These are phyloP conservation scores for Phytophthora tentaculata DNA, from an alignment of 352 stramenopile species.

Conservation along the genomic window DNA sequence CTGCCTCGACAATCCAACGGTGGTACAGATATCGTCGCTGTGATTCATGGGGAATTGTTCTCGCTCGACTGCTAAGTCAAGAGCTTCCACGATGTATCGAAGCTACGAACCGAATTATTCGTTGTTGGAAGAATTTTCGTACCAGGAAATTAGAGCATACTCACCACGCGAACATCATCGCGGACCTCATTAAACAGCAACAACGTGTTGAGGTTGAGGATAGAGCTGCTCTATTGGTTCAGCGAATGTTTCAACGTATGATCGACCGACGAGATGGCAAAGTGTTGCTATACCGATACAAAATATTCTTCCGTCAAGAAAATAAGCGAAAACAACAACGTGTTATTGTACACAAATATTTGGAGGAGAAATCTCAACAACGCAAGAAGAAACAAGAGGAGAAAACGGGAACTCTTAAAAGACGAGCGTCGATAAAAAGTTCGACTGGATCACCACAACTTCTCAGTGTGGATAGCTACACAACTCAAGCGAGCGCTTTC, in stretches of 20 bases:
- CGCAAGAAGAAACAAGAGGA: conserved; percentile 35
- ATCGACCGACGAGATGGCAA: conserved; percentile 44
- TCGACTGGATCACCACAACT: conserved; percentile 4
- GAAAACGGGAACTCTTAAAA: not conserved
- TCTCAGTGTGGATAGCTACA: conserved; percentile 15
- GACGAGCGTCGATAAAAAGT: conserved; percentile 2
- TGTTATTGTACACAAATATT: conserved; percentile 56
- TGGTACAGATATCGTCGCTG: conserved; percentile 37
- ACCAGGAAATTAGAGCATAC: conserved; percentile 11
- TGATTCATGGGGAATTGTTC: conserved; percentile 44
- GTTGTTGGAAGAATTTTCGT: conserved; percentile 34
- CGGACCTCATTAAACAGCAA: conserved; percentile 35
- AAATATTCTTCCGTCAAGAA: conserved; percentile 54
- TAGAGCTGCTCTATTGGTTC: conserved; percentile 37
- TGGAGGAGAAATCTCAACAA: conserved; percentile 48
- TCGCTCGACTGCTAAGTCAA: conserved; percentile 31
- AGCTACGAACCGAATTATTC: conserved; percentile 24
- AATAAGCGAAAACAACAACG: conserved; percentile 57
- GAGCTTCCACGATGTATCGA: conserved; percentile 36
- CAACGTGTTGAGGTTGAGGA: conserved; percentile 31
- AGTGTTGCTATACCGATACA: conserved; percentile 50
- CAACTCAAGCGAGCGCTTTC: conserved; percentile 11
- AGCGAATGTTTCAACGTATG: conserved; percentile 35
- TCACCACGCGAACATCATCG: conserved; percentile 9
- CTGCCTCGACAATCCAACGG: conserved; percentile 46